phyloP scores from a whole-genome alignment of 345 rosid genomes.

The Passiflora organensis region DNA sequence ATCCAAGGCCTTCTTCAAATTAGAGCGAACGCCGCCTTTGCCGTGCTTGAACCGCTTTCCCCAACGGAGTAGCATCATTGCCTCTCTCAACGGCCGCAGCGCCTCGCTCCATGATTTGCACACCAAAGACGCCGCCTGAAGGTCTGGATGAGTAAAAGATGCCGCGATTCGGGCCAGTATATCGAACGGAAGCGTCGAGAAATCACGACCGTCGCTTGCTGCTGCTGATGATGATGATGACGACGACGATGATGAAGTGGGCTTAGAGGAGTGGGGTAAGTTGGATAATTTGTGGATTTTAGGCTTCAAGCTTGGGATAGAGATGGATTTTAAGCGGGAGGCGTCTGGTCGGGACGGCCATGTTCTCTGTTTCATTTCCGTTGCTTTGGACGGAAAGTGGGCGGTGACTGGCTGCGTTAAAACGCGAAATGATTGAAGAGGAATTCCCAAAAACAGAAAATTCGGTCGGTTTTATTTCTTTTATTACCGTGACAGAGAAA shows the following conservation, averaged over 20 bases:
- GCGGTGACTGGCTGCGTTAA: background rate
- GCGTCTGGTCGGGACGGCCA: slow-evolving; percentile 48
- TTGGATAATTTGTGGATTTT: background rate
- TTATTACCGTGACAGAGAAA: too few species aligned
- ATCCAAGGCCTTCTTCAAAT: slow-evolving; percentile 70
- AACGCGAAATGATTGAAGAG: background rate
- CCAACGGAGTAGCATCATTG: slow-evolving; percentile 63
- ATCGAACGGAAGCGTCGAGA: slow-evolving; percentile 69
- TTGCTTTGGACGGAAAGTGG: background rate
- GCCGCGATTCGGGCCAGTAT: slow-evolving; percentile 57
- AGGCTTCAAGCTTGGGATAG: slow-evolving; percentile 12
- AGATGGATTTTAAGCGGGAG: slow-evolving; percentile 32
- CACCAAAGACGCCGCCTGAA: slow-evolving; percentile 63
- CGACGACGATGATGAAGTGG: slow-evolving; percentile 2
- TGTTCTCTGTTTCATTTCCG: slow-evolving; percentile 41
- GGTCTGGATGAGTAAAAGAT: slow-evolving; percentile 57
- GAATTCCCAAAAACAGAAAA: background rate
- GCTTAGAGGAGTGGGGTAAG: background rate
- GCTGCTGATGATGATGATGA: background rate
- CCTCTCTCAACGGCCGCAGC: slow-evolving; percentile 77
- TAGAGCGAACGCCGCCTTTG: slow-evolving; percentile 51
- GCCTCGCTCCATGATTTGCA: slow-evolving; percentile 85
- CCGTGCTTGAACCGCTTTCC: slow-evolving; percentile 94
- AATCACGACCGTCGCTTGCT: slow-evolving; percentile 29
- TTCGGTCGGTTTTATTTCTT: too few species aligned